Percentiles rank a stretch among this genome's conserved stretches.
Evolutionary conservation across 257 asterid species (phyloP).

Genomic region (Phtheirospermum japonicum): DNA sequence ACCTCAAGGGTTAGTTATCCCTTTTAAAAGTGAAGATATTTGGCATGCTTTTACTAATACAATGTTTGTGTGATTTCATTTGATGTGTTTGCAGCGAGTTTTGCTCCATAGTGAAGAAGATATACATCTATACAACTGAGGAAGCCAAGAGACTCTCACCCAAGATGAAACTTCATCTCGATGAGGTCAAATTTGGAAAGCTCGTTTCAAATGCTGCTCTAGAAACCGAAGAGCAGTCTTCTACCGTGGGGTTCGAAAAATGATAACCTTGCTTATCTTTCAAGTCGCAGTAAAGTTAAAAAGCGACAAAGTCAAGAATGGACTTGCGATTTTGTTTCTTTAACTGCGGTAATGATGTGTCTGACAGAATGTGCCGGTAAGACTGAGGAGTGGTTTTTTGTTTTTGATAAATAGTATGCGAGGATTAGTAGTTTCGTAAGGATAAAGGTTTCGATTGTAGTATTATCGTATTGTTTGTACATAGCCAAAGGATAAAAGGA

Average conservation of each 20-base stretch:
- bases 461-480: not conserved
- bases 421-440: not conserved
- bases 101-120: slow-evolving; percentile 88
- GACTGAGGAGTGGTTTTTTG: not conserved
- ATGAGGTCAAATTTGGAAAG: slow-evolving; percentile 46
- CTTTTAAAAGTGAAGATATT: too few species aligned
- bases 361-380: too few species aligned
- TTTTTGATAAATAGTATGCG: not conserved
- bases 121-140: slow-evolving; percentile 66
- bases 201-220: slow-evolving; percentile 40
- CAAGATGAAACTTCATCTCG: slow-evolving; percentile 60
- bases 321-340: not conserved
- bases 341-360: too few species aligned
- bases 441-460: not conserved
- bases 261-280: slow-evolving; percentile 29
- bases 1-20: too few species aligned
- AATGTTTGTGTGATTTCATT: not conserved
- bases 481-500: not conserved
- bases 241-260: slow-evolving; percentile 44
- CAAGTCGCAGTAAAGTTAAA: slow-evolving; percentile 17
- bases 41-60: not conserved
- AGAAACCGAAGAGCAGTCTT: slow-evolving; percentile 67
- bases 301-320: not conserved
- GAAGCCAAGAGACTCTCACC: slow-evolving; percentile 89
- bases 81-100: slow-evolving; percentile 58